A percentile compares a stretch with the other conserved stretches of the same genome.
Conservation (phyloP, 1,139 yeast species). For the Geotrichum siamense region DNA sequence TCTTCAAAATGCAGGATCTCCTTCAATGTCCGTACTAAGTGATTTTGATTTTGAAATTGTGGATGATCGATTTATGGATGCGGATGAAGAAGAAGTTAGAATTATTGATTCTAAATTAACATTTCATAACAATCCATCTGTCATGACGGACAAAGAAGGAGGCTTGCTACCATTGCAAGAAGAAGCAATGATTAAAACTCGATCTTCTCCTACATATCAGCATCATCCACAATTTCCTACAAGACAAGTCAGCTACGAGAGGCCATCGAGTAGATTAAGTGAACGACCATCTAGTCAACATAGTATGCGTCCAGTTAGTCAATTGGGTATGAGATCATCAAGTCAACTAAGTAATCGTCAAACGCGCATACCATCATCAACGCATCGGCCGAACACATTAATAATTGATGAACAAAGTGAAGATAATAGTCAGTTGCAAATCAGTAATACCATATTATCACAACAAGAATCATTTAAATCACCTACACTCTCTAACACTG, state of each 20-base stretch:
- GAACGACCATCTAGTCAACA: not conserved
- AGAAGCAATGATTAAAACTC: not conserved
- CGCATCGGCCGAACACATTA: not conserved
- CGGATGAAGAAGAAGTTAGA: slow-evolving; percentile 19
- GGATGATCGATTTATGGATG: slow-evolving; percentile 35
- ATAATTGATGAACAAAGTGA: not conserved
- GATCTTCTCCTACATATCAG: not conserved
- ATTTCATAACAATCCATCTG: not conserved
- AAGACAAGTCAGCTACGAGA: no score
- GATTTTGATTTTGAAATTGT: slow-evolving; percentile 5
- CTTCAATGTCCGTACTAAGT: not conserved
- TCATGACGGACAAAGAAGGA: not conserved
- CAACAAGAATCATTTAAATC: not conserved
- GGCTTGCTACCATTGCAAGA: not conserved
- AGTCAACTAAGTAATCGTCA: no score
- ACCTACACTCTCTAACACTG: not conserved
- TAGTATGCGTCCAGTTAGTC: not conserved
- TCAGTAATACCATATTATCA: not conserved
- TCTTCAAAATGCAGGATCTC: not conserved
- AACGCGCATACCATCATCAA: no score
- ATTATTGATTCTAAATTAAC: not conserved
- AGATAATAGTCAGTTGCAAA: not conserved
- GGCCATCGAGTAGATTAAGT: not conserved
- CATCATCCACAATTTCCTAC: not conserved
- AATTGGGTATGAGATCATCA: not conserved